phyloP scores from a whole-genome alignment of 306 rosid species.

The Trifolium dubium region DNA sequence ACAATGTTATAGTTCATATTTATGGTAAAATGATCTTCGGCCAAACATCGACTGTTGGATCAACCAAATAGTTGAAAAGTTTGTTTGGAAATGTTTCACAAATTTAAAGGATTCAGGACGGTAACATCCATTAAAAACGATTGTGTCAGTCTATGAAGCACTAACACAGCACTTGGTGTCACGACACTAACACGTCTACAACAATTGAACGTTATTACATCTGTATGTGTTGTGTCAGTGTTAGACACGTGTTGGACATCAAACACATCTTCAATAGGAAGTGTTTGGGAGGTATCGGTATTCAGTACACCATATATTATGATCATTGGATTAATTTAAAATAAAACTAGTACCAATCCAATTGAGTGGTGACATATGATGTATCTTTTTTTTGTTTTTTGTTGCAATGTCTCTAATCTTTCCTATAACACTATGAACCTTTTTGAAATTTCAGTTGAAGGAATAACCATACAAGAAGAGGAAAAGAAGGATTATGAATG shows the following conservation, averaged over 20 bases:
- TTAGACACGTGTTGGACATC: not conserved
- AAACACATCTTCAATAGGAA: not conserved
- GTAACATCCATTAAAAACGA: not conserved
- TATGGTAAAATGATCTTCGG: not conserved
- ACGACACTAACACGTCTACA: not conserved
- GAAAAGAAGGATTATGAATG: constrained; percentile 70
- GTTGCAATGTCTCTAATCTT: too few species aligned
- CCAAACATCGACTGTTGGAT: not conserved
- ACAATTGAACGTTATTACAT: not conserved
- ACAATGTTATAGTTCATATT: not conserved
- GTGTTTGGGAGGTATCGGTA: not conserved
- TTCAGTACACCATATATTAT: not conserved
- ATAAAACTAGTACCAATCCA: too few species aligned
- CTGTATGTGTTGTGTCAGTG: not conserved
- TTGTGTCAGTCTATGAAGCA: not conserved
- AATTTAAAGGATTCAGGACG: not conserved
- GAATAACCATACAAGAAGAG: constrained; percentile 54
- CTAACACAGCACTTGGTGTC: not conserved
- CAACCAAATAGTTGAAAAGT: not conserved
- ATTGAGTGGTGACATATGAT: too few species aligned
- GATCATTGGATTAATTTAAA: too few species aligned
- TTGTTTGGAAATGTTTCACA: not conserved
- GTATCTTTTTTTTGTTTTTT: too few species aligned
- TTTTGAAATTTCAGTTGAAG: constrained; percentile 51
- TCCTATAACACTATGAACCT: not conserved